Base-by-base conservation (phyloP, 2,329 filamentous ascomycete genomes). In the Ophiostoma pallidulum region DNA sequence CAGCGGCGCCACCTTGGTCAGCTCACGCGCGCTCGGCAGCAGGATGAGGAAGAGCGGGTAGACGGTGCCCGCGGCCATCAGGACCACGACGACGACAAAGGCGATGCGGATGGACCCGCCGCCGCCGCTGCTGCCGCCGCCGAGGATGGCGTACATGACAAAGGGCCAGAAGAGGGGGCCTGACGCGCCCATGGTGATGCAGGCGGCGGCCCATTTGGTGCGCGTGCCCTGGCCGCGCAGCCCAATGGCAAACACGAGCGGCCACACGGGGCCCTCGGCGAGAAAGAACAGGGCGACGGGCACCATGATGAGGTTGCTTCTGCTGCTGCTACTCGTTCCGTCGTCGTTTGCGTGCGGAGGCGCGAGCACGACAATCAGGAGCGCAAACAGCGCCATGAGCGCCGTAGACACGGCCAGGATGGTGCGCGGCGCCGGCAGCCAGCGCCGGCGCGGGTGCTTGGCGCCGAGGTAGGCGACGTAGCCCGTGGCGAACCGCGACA, bases 201-300 rank as follows among this genome's bases (percentile, higher is more conserved):
- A 86, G 2, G 83, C 84, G 0, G 84, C 82, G 0, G 84, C 86
- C 41, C 82, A 75, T 66, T 94, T 94, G 4, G 84, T 89, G 54
- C 86, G 75, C n/a, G 77, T 74, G 0, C 88, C 88, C 42, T 94
- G 77, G 1, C 88, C 87, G 3, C 86, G 78, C 50, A 94, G 80
- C 3, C 84, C 85, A 12, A 92, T 74, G 4, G 85, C 80, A 55
- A 89, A 88, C 51, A 92, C 81, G 2, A 90, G 80, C 0, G 89
- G 88, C 71, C 86, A 94, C 56, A 87, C 78, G 44, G 88, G 86
- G 0, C 82, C 85, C 62, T 91, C 86, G 58, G 86, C 87, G 63
- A 94, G 87, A 54, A 87, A 82, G 53, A 85, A 84, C 24, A 90
- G 57, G 33, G 82, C 70, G 3, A 85, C 67, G 54, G 86, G 81